Base-by-base conservation (phyloP, 2,329 filamentous ascomycete species). In the Xylaria digitata region DNA sequence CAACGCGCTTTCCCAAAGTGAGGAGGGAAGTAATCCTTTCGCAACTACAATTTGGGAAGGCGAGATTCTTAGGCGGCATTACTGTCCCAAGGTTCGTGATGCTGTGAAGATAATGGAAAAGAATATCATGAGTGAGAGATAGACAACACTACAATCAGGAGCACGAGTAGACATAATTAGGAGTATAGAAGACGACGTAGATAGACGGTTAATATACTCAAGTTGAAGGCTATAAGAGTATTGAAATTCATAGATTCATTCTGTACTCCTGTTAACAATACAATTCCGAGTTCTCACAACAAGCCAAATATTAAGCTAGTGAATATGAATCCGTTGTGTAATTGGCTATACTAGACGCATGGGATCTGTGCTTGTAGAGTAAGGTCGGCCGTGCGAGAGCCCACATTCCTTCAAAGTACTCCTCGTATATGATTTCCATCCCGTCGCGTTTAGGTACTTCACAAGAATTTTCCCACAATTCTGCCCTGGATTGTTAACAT, bases 11-110 rank as follows among this genome's bases (percentile, higher is more conserved):
- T 88, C 89, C 50, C 85, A 86, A 32, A 92, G 90, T 70, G 87
- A 96, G 3, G 95, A 97, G 79, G 90, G 88, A 7, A 94, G 91
- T 72, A 98, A 98, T 80, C 94, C 95, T 0, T 97, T 96, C 79
- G 92, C 94, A 0, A 89, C 90, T 4, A 97, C 93, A 0, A 86
- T 96, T 0, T 99, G 95, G 96, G 96, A 98, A 78, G 94, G 93
- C 0, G 96, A 98, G 81, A 77, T 99, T 65, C 78, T 99, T 73
- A 85, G 90, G 76, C 86, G 87, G 72, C 96, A 99, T 81, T 99
- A 92, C 78, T 94, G 92, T 73, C 95, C 94, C 6, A 90, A 90
- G 75, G 91, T 99, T 1, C 86, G 93, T 71, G 93, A 97, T 75
- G 91, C 90, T 0, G 82, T 92, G 4, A 86, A 86, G 78, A 79